Evolutionary conservation across 2,329 filamentous ascomycete genomes (phyloP), one percentile per base, ranked within the genome.

Genomic region (Paecilomyces dactylethromorphus): DNA sequence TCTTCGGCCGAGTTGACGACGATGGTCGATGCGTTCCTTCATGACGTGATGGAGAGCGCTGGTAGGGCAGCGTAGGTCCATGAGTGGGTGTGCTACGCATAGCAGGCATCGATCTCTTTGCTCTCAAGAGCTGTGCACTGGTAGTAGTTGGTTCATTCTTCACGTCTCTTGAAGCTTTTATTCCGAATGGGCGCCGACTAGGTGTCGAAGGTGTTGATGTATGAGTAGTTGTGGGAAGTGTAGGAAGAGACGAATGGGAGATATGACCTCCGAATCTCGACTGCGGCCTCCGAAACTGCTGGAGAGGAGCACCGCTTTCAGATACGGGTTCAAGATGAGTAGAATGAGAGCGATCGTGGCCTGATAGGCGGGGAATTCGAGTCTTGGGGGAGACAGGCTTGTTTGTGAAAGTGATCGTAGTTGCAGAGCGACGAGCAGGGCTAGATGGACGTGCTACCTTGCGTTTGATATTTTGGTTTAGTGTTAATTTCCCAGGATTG

Each of bases 401-500:
- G 74, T 90, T 94, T 54, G 91, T 95, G 71, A 97, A 97, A 6
- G 92, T 97, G 61, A 97, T 81, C 12, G 92, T 93, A 29, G 94
- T 89, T 11, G 91, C 87, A 18, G 90, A 85, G 57, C 83, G 78
- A 62, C 90, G 84, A 22, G 84, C 82, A 53, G 91, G 89, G 64
- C 91, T 92, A 13, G 83, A 78, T 21, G 86, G 82, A 56, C 86
- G 82, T 62, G 85, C 79, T 63, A 87, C 84, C 75, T 95, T 96
- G 67, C 95, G 83, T 71, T 93, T 92, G 64, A 99, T 84, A 71
- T 99, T 97, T 63, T 90, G 91, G 72, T 97, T 94, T 18, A 96
- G 79, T 0, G 89, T 93, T 51, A 91, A 81, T 73, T 93, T 96
- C 59, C 83, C 86, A 2, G 88, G 85, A 68, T 91, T 87, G 68